Percentiles rank a stretch among this genome's conserved stretches.
These are phyloP conservation scores for Gossypium mustelinum DNA, from an alignment of 345 rosid genomes.

Conservation along the genomic window DNA sequence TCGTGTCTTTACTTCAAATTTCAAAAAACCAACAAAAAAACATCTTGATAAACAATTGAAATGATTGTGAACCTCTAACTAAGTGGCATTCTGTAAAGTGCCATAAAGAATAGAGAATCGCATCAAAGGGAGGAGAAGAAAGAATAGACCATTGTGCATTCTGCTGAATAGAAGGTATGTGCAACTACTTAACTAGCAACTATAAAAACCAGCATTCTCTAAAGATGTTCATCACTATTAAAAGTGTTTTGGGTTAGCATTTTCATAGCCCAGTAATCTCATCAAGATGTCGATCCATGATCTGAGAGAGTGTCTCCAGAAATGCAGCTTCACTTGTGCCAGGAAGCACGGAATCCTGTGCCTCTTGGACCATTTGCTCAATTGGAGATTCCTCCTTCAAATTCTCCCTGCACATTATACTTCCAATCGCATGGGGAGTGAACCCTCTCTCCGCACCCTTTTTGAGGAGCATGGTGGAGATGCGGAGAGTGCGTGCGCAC, in stretches of 20 bases:
- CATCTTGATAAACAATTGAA: not conserved
- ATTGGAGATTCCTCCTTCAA: slow-evolving; percentile 52
- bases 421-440: slow-evolving; percentile 66
- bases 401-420: slow-evolving; percentile 74
- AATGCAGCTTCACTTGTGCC: slow-evolving; percentile 48
- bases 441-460: slow-evolving; percentile 75
- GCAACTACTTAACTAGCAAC: not conserved
- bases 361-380: slow-evolving; percentile 47
- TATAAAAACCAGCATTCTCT: not conserved
- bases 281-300: slow-evolving; percentile 50
- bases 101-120: slow-evolving; percentile 7
- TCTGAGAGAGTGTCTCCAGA: slow-evolving; percentile 36
- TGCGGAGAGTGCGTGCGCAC: slow-evolving; percentile 49
- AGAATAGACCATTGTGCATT: not conserved
- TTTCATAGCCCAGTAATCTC: slow-evolving; percentile 6
- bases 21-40: not conserved
- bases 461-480: slow-evolving; percentile 87
- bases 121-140: not conserved
- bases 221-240: not conserved
- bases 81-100: not conserved
- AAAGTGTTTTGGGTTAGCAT: not conserved
- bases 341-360: slow-evolving; percentile 43
- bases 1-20: not conserved
- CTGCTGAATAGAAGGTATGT: not conserved
- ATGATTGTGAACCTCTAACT: not conserved